Base-by-base conservation (phyloP, 1,284 basidiomycete species). In the Ganoderma boninense region DNA sequence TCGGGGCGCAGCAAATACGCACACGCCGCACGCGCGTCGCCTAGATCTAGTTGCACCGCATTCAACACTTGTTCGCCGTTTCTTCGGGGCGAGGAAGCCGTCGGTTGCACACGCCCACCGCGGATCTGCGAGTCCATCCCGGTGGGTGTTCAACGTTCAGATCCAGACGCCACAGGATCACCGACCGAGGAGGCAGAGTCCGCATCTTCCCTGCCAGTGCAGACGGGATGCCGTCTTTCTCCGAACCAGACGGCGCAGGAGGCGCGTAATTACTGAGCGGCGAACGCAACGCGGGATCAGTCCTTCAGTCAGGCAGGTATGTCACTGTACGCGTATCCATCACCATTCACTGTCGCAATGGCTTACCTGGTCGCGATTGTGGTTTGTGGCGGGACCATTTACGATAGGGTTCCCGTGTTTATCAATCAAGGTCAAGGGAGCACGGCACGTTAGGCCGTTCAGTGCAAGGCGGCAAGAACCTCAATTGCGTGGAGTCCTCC, bases 71-170 rank as follows among this genome's bases (percentile, higher is more conserved):
- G 38, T 5, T 40, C 38, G 38, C 38, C 38, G 77, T 69, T 20
- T 82, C 77, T 14, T 77, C 74, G 40, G 85, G 85, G 79, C 74
- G 14, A 87, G 77, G 42, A 83, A 80, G 1, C 87, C 88, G 74
- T 88, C 86, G 1, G 89, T 52, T 84, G 79, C 78, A 91, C 93
- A 32, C 80, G 81, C 16, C 80, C 81, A 10, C 92, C 92, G 70
- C 93, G 87, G 0, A 90, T 93, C 87, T 95, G 87, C n/a, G n/a
- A n/a, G 42, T 23, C 32, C 5, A 32, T 32, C 4, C 32, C 32
- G 5, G 32, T 32, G 32, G 32, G 32, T 32, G 32, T 32, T 32
- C 32, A 32, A 29, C 46, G 7, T 42, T 16, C 18, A 46, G 18
- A 2, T 46, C 20, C 2, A 40, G 42, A 61, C 40, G 62, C 23